phyloP scores from a whole-genome alignment of 495 filamentous ascomycete species.

The Apodospora peruviana region DNA sequence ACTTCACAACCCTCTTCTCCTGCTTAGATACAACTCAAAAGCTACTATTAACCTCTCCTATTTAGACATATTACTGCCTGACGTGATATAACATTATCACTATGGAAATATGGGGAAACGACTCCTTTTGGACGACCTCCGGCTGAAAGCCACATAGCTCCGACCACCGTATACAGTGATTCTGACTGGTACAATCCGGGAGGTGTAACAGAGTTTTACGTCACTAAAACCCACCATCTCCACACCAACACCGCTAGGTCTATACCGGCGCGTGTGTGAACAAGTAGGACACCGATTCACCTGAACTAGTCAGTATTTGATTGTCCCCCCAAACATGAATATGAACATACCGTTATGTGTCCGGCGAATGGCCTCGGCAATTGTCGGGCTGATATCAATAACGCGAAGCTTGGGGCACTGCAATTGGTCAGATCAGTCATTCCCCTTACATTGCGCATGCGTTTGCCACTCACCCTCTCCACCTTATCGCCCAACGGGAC shows the following conservation, averaged over 20 bases:
- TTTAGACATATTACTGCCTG: too few species aligned
- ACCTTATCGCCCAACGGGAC: slow-evolving; percentile 80
- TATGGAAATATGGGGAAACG: too few species aligned
- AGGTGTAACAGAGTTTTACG: too few species aligned
- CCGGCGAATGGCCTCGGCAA: slow-evolving; percentile 66
- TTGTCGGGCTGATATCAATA: slow-evolving; percentile 88
- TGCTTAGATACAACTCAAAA: too few species aligned
- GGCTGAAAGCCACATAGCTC: too few species aligned
- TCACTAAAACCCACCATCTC: too few species aligned
- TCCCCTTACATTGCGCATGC: neutral
- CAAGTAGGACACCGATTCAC: slow-evolving; percentile 75
- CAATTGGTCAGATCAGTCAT: neutral
- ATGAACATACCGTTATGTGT: slow-evolving; percentile 74
- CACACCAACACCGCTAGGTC: neutral
- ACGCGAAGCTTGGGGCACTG: slow-evolving; percentile 73
- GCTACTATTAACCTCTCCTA: too few species aligned
- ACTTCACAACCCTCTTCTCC: too few species aligned
- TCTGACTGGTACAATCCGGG: too few species aligned
- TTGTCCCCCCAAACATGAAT: slow-evolving; percentile 33
- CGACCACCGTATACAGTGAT: too few species aligned
- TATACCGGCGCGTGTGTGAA: slow-evolving; percentile 80
- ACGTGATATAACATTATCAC: too few species aligned
- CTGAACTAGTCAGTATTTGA: slow-evolving; percentile 19
- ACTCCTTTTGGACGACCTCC: too few species aligned
- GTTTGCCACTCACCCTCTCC: slow-evolving; percentile 22